A percentile compares a stretch with the other conserved stretches of the same genome.
Evolutionary conservation across 2,329 filamentous ascomycete species (phyloP).

Genomic region (Aureobasidium sp.): DNA sequence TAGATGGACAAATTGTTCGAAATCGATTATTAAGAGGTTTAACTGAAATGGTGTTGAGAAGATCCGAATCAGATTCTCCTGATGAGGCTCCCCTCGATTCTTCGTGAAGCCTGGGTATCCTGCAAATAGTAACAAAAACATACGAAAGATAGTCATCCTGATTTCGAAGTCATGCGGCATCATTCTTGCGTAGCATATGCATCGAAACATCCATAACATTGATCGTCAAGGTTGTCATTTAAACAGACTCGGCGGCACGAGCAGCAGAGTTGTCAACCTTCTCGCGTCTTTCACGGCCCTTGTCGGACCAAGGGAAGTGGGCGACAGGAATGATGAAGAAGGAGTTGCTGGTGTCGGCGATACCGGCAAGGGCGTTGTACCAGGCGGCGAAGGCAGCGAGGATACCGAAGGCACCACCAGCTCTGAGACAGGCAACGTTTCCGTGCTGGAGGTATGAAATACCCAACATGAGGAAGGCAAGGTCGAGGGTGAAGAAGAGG

Average conservation of each 20-base stretch:
- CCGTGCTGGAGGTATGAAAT: conserved; percentile 45
- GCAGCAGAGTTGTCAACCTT: conserved; percentile 38
- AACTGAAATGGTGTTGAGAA: not conserved
- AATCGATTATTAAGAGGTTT: not conserved
- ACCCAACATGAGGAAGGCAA: conserved; percentile 53
- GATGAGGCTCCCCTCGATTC: not conserved
- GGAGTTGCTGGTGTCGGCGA: conserved; percentile 52
- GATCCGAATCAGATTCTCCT: not conserved
- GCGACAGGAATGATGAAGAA: conserved; percentile 91
- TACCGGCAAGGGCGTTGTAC: conserved; percentile 50
- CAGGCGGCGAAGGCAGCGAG: conserved; percentile 48
- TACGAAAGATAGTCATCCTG: conserved; percentile 7
- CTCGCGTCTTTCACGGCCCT: conserved; percentile 54
- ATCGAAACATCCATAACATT: not conserved
- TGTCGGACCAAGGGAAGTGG: conserved; percentile 91
- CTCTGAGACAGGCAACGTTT: conserved; percentile 40
- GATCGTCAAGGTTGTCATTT: not conserved
- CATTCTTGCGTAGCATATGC: not conserved
- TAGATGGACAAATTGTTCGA: not conserved
- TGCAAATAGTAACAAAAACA: conserved; percentile 13
- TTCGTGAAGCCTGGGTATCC: conserved; percentile 15
- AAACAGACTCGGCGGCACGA: conserved; percentile 25
- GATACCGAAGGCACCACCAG: conserved; percentile 47
- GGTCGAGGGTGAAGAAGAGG: conserved; percentile 51
- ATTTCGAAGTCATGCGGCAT: not conserved